These are phyloP conservation scores for Bryum argenteum DNA, from an alignment of 225 moss, liverwort and hornwort genomes.

Conservation along the genomic window DNA sequence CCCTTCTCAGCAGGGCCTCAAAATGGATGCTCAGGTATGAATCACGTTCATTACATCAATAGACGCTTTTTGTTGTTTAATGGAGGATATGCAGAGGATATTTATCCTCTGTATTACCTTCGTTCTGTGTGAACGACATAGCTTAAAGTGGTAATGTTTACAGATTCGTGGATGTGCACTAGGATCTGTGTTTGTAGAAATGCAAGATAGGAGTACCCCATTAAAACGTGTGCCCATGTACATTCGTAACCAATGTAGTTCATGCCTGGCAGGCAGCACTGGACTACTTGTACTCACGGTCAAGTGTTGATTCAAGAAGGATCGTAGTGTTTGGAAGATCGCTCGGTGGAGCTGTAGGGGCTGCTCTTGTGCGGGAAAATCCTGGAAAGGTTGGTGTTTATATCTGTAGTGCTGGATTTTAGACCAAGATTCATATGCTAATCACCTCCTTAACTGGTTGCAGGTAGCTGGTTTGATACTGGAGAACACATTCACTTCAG, in stretches of 20 bases:
- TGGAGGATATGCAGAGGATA: too few relatives aligned
- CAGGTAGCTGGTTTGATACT: constrained; percentile 81
- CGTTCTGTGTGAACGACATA: neutral
- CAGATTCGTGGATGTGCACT: neutral
- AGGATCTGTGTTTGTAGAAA: neutral
- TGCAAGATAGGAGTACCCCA: neutral
- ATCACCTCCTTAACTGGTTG: constrained; percentile 21
- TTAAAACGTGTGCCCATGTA: neutral
- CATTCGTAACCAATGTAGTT: constrained; percentile 7
- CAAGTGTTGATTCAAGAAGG: constrained; percentile 67
- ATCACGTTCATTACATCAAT: neutral
- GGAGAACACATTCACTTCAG: constrained; percentile 96
- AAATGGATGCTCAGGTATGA: constrained; percentile 78
- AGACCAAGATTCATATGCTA: neutral
- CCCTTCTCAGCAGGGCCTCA: constrained; percentile 84
- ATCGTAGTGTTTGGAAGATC: constrained; percentile 94
- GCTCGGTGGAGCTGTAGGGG: constrained; percentile 91
- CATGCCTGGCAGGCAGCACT: constrained; percentile 69
- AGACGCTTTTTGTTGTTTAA: constrained; percentile 5
- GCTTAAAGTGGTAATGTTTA: neutral
- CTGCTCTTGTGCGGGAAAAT: constrained; percentile 78
- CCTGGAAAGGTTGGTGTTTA: constrained; percentile 67
- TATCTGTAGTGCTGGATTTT: neutral
- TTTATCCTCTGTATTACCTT: too few relatives aligned
- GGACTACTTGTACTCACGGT: constrained; percentile 61